Evolutionary conservation across 2,329 filamentous ascomycete genomes (phyloP), one percentile per base, ranked within the genome.

Genomic region (Penicillium sp.): DNA sequence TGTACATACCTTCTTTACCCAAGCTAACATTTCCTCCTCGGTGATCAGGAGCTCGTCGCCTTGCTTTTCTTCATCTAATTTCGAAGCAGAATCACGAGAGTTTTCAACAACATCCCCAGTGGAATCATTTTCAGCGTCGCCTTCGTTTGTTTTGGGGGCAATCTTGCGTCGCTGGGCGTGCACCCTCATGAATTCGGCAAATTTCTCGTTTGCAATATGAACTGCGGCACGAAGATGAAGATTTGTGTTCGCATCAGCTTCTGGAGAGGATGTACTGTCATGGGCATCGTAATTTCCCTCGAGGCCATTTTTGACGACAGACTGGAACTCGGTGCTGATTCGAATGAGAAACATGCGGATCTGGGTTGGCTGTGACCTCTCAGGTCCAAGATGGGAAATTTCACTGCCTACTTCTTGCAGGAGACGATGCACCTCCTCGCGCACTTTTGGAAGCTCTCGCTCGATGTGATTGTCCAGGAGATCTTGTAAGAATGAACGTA

Each of bases 151-250:
- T 1, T 37, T 35, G 6, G 35, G 6, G 28, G 49, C 47, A 24
- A 58, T 13, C 26, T 49, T 57, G 17, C 59, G 13, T 30, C 9
- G n/a, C 24, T 61, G 47, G 35, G 47, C 26, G 13, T 53, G 33
- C 9, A 47, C 24, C 47, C 54, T 47, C 22, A 61, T 61, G 15
- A 51, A 49, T 2, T 58, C 24, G 19, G 59, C 54, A 30, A 61
- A 61, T 2, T 26, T 28, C 26, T 57, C 53, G 24, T 61, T 58
- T 5, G 30, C 47, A 9, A n/a, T 19, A 24, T 61, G 59, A 40
- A 61, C 17, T 15, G 33, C 37, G 24, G 54, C 59, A 13, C 59
- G 59, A 13, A 61, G 54, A 28, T 47, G 54, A 17, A 8, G 2
- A n/a, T 44, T 26, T 28, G 35, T 8, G 12, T 12, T 40, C 2